Base-by-base conservation (phyloP, 139 green algal species). In the Raphidocelis subcapitata region DNA sequence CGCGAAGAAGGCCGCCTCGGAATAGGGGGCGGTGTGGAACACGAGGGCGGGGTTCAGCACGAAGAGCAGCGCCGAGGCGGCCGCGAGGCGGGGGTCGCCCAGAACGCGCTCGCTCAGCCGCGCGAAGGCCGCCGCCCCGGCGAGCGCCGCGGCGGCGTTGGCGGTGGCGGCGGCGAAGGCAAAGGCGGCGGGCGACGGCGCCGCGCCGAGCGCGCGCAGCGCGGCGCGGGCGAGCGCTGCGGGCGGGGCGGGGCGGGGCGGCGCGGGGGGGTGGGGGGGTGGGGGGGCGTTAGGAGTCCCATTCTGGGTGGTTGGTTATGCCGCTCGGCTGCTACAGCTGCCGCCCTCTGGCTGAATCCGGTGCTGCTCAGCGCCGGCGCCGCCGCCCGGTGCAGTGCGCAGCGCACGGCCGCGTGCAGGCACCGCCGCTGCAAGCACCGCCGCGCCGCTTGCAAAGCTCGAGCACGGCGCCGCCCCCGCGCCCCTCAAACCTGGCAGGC, bases 21-120 rank as follows among this genome's bases (percentile, higher is more conserved):
- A 93, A 83, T 98, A 98, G 20, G 81, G 65, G 3, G 83, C 87
- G 3, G 88, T 87, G 56, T 93, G 85, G 86, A 97, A 97, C 1
- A 94, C 82, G 5, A 84, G 89, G 14, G 94, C 91, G 28, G 94
- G 92, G 57, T 88, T 92, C 29, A 90, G 63, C 46, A 84, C 81
- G 75, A 92, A 95, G 21, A 97, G 55, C 21, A 97, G 65, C 28
- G 82, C 68, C 16, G 94, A 81, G 1, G 78, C 26, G 1, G 67
- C 65, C 20, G 88, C 81, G 3, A 91, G 44, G 3, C 32, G 47
- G 4, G 63, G 36, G 62, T 93, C 69, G 0, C 74, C 26, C 29
- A 91, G 65, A 29, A 92, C 28, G 0, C 23, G 3, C 41, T 69
- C 5, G 2, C 79, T 84, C 37, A 92, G 69, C 54, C 41, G 77